Conservation (phyloP, 176 grass and related monocot genomes). For the Zoysia pacifica region DNA sequence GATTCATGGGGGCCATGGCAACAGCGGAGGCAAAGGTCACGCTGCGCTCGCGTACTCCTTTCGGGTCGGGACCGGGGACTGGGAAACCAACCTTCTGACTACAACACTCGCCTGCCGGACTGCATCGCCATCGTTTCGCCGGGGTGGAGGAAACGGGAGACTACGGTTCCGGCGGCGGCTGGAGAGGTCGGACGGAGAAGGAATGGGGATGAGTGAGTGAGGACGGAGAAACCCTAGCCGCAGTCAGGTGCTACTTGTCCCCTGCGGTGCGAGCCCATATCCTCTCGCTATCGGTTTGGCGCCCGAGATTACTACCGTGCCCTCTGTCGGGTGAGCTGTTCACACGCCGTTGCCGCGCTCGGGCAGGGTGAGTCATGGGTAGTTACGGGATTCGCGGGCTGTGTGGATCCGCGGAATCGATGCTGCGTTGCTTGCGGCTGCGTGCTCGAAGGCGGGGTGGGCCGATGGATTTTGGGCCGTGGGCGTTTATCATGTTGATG, state of each 20-base stretch:
- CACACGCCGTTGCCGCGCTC: not conserved
- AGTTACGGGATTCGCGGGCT: slow-evolving; percentile 9
- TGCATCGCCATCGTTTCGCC: slow-evolving; percentile 39
- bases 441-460: not conserved
- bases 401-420: not conserved
- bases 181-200: slow-evolving; percentile 16
- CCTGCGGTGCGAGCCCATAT: slow-evolving; percentile 42
- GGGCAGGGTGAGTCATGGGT: not conserved
- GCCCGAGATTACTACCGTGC: not conserved
- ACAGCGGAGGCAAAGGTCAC: not conserved
- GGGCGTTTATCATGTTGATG: not conserved
- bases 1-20: slow-evolving; percentile 61
- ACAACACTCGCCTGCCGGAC: slow-evolving; percentile 34
- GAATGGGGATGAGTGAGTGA: not conserved
- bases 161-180: slow-evolving; percentile 47
- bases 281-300: slow-evolving; percentile 6
- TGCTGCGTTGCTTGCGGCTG: not conserved
- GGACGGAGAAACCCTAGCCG: slow-evolving; percentile 81
- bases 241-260: slow-evolving; percentile 2
- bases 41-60: not conserved
- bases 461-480: not conserved
- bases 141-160: not conserved
- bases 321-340: not conserved
- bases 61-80: not conserved
- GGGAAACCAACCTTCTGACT: not conserved